A percentile compares a stretch with the other conserved stretches of the same genome.
These are phyloP conservation scores for Naganishia vaughanmartiniae DNA, from an alignment of 768 basidiomycete genomes.

Conservation along the genomic window DNA sequence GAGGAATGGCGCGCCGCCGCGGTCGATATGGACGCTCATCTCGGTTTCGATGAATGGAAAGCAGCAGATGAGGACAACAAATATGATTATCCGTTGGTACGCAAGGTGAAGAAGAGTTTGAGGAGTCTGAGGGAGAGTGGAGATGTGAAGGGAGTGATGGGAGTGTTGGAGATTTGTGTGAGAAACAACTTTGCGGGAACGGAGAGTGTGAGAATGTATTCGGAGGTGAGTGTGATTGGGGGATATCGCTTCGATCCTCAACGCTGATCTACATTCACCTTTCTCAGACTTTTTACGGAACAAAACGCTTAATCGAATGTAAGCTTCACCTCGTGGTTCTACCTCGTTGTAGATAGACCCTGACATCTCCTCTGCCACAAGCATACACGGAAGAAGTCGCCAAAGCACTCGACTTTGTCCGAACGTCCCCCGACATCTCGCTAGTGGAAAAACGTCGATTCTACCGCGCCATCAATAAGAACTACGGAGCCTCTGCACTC, in stretches of 20 bases:
- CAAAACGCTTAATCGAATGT: conserved; percentile 87
- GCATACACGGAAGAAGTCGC: conserved; percentile 80
- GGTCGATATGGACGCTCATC: conserved; percentile 69
- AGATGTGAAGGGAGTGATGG: conserved; percentile 80
- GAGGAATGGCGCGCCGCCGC: conserved; percentile 90
- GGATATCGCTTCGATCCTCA: conserved; percentile 36
- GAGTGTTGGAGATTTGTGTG: conserved; percentile 85
- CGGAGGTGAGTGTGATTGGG: conserved; percentile 60
- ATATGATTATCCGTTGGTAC: conserved; percentile 85
- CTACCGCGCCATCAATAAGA: conserved; percentile 82
- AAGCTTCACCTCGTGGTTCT: conserved; percentile 35
- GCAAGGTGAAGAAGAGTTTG: conserved; percentile 70
- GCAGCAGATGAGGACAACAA: conserved; percentile 75
- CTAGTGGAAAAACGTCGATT: conserved; percentile 87
- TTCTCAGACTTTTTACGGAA: conserved; percentile 81
- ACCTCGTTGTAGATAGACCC: conserved; percentile 24
- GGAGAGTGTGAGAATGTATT: conserved; percentile 82
- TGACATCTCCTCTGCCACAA: conserved; percentile 42
- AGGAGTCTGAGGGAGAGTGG: conserved; percentile 67
- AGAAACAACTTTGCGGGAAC: conserved; percentile 89
- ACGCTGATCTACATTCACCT: neutral
- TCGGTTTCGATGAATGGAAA: conserved; percentile 90
- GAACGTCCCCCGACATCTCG: conserved; percentile 68
- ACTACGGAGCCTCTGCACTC: conserved; percentile 83
- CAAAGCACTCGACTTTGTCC: conserved; percentile 69